Conservation (phyloP, 148 eudicot genomes). For the Chenopodium berlandieri region DNA sequence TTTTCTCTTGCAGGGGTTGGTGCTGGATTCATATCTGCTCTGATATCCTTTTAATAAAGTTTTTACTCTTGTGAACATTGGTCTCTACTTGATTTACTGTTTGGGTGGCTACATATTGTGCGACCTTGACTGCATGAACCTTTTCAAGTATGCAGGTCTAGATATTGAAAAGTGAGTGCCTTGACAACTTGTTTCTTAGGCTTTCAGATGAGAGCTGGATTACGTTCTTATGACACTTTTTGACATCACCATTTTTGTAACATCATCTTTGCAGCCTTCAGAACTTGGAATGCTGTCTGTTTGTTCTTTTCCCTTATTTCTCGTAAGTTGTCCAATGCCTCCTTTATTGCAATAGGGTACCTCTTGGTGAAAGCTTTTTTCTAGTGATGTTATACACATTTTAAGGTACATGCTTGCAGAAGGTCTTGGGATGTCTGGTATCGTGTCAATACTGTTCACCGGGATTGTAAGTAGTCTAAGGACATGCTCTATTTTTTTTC, state of each 20-base stretch:
- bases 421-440: conserved; percentile 99
- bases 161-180: conserved; percentile 91
- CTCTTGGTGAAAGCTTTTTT: conserved; percentile 4
- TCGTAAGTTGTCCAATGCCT: conserved; percentile 58
- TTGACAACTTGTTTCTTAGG: neutral
- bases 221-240: neutral
- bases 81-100: conserved; percentile 9
- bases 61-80: neutral
- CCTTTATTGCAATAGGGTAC: neutral
- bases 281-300: conserved; percentile 97
- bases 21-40: conserved; percentile 94
- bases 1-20: conserved; percentile 75
- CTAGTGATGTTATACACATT: conserved; percentile 11
- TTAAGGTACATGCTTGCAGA: conserved; percentile 96
- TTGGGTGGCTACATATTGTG: conserved; percentile 29
- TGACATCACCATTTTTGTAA: conserved; percentile 22
- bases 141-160: conserved; percentile 98
- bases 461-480: conserved; percentile 96
- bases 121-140: conserved; percentile 85
- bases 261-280: conserved; percentile 69
- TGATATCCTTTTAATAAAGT: conserved; percentile 75
- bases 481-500: conserved; percentile 19
- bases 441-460: conserved; percentile 97
- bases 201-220: conserved; percentile 24
- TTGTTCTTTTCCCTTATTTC: conserved; percentile 98